Base-by-base conservation (phyloP, 2,329 filamentous ascomycete genomes). In the Talaromyces atroroseus region DNA sequence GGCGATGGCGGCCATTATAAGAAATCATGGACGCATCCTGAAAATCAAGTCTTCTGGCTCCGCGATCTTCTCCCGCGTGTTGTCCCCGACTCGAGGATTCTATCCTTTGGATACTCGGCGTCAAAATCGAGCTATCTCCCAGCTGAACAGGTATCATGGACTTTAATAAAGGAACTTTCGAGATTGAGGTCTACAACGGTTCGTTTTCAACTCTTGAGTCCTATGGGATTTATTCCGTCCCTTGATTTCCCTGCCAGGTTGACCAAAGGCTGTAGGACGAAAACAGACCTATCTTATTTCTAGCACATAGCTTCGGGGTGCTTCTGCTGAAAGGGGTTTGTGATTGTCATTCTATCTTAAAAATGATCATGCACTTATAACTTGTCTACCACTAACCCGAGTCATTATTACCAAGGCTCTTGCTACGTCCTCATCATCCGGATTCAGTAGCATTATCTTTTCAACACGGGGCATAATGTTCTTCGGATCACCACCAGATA, bases 11-110 rank as follows among this genome's bases (percentile, higher is more conserved):
- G 52, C 57, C 53, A 54, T 54, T 40, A 52, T 34, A n/a, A 49
- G 49, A 5, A 58, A 59, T 47, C 51, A n/a, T 66, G 65, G 65
- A 65, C 63, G 7, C 60, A 66, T 51, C 29, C 51, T 18, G 48
- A 55, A 4, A 61, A 56, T 14, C 34, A 57, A 29, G 49, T 46
- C 6, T 58, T 62, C 18, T 66, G 65, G 64, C 61, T 65, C 3
- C 54, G 47, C 42, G 63, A 66, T 57, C 49, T 63, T 14, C 63
- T 64, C 18, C 34, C 60, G 7, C 21, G 53, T 34, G 40, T 58
- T 16, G 14, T 45, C 7, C 54, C 56, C 6, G 38, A 52, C 11
- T 47, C 54, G 11, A 61, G 61, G 4, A 45, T 64, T 18, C 38
- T 64, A 24, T 57, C 60, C 0, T 63, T 62, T 49, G 59, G 56